Conservation (phyloP, 495 filamentous ascomycete species). For the Aspergillus coremiiformis region DNA sequence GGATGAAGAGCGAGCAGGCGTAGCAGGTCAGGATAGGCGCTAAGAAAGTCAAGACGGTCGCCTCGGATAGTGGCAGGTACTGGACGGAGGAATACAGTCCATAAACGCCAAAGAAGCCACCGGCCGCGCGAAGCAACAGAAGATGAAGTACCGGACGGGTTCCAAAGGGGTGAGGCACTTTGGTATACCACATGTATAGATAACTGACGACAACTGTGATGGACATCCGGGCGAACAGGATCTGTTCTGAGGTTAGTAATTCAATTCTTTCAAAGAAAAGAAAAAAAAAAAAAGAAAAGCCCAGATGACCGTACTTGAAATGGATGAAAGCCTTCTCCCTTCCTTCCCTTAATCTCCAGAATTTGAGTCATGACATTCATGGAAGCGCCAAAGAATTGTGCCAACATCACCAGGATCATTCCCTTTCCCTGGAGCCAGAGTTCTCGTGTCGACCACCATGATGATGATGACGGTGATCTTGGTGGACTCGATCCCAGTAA, state of each 20-base stretch:
- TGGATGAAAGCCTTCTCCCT: slow-evolving; percentile 66
- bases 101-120: slow-evolving; percentile 83
- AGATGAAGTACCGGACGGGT: slow-evolving; percentile 54
- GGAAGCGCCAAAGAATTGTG: slow-evolving; percentile 77
- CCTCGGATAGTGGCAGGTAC: slow-evolving; percentile 84
- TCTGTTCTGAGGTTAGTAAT: slow-evolving; percentile 24
- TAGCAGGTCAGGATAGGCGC: slow-evolving; percentile 77
- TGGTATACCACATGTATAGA: slow-evolving; percentile 67
- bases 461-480: not conserved
- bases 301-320: slow-evolving; percentile 55
- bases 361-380: slow-evolving; percentile 85
- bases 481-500: not conserved
- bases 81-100: slow-evolving; percentile 74
- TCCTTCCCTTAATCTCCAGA: slow-evolving; percentile 61
- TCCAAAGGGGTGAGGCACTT: slow-evolving; percentile 65
- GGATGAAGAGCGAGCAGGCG: slow-evolving; percentile 66
- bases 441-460: slow-evolving; percentile 6
- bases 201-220: slow-evolving; percentile 62
- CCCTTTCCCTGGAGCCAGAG: slow-evolving; percentile 61
- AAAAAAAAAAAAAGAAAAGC: no score
- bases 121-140: slow-evolving; percentile 59
- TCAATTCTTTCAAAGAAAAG: not conserved
- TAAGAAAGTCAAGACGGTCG: slow-evolving; percentile 89
- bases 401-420: slow-evolving; percentile 60
- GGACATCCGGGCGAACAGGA: slow-evolving; percentile 79